These are phyloP conservation scores for Nakazawaea anatomiae DNA, from an alignment of 805 yeast genomes.

Conservation along the genomic window DNA sequence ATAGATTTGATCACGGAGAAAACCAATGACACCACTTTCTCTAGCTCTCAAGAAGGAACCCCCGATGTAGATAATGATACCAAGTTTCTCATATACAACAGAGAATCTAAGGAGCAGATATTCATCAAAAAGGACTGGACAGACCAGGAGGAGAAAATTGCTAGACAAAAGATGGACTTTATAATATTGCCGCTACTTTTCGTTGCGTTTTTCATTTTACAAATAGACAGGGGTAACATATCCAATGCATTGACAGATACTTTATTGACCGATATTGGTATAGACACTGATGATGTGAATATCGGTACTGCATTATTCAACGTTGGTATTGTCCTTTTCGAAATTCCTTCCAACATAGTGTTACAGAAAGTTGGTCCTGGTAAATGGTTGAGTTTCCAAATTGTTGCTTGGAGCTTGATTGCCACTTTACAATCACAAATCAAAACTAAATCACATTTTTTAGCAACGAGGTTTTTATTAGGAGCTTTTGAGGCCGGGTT, in stretches of 20 bases:
- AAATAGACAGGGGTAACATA: conserved; percentile 54
- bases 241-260: conserved; percentile 53
- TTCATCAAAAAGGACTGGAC: conserved; percentile 13
- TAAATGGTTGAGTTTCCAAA: conserved; percentile 54
- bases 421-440: conserved; percentile 47
- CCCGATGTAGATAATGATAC: neutral
- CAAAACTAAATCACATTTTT: conserved; percentile 34
- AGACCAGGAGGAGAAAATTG: conserved; percentile 14
- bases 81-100: conserved; percentile 4
- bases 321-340: conserved; percentile 48
- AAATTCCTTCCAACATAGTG: conserved; percentile 60
- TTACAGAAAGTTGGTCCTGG: conserved; percentile 64
- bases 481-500: conserved; percentile 65
- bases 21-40: neutral
- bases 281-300: conserved; percentile 56
- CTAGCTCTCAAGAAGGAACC: conserved; percentile 18
- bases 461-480: conserved; percentile 41
- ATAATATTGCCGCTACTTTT: conserved; percentile 12
- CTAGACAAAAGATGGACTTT: conserved; percentile 14
- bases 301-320: conserved; percentile 50
- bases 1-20: neutral
- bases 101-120: conserved; percentile 8
- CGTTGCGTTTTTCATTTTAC: conserved; percentile 33
- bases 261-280: conserved; percentile 41
- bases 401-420: conserved; percentile 51